These are phyloP conservation scores for Microglena sp. DNA, from an alignment of 139 green algal species.

Conservation along the genomic window DNA sequence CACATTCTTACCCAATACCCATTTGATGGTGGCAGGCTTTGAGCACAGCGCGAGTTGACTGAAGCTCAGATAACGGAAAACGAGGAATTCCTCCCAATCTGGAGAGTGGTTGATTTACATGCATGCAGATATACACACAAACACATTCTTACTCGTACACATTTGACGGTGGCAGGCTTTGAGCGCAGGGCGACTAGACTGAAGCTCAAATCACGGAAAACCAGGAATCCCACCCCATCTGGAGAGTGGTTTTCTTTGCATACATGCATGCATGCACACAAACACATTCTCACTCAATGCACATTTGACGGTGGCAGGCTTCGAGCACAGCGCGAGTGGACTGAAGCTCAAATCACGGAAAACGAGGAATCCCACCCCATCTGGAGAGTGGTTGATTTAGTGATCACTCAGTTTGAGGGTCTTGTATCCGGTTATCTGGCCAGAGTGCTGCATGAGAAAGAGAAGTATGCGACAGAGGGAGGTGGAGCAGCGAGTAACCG, in stretches of 20 bases:
- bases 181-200: too few species aligned
- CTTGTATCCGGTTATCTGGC: constrained; percentile 47
- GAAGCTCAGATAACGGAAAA: too few species aligned
- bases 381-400: constrained; percentile 9
- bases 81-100: too few species aligned
- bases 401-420: constrained; percentile 53
- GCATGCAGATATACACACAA: neutral
- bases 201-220: too few species aligned
- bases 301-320: too few species aligned
- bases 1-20: neutral
- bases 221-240: neutral
- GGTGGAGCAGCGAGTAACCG: neutral
- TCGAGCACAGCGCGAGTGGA: too few species aligned
- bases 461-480: neutral
- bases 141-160: neutral
- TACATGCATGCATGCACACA: constrained; percentile 2
- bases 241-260: neutral
- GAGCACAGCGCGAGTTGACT: too few species aligned
- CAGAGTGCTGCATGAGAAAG: neutral
- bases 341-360: too few species aligned
- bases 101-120: constrained; percentile 12
- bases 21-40: neutral
- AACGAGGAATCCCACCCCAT: neutral
- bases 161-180: too few species aligned
- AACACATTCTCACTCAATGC: neutral